Evolutionary conservation across 2,329 filamentous ascomycete genomes (phyloP).

Genomic region (Fonsecaea nubica): DNA sequence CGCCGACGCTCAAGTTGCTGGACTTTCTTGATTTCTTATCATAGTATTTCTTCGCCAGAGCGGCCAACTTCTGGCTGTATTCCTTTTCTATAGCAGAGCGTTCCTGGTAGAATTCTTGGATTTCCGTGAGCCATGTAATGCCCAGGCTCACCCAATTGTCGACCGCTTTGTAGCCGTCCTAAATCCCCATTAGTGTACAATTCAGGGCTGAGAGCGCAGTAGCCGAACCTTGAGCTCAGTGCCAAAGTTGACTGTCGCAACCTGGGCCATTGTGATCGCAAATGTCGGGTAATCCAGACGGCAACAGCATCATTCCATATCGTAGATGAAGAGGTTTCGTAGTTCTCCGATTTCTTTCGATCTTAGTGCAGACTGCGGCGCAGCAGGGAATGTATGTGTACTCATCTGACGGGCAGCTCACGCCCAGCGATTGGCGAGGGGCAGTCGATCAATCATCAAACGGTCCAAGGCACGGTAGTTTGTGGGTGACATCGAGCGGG

Average conservation of each 20-base stretch:
- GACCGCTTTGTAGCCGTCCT: conserved; percentile 97
- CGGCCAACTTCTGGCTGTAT: conserved; percentile 85
- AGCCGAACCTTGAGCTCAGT: conserved; percentile 83
- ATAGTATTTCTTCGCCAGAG: conserved; percentile 92
- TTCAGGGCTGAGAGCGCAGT: conserved; percentile 34
- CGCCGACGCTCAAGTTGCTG: conserved; percentile 86
- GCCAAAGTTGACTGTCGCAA: conserved; percentile 66
- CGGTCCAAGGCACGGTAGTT: conserved; percentile 6
- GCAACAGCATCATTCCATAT: conserved; percentile 28
- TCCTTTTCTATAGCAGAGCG: conserved; percentile 94
- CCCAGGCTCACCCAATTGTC: conserved; percentile 87
- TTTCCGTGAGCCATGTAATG: conserved; percentile 93
- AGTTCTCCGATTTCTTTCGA: conserved; percentile 21
- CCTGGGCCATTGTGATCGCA: conserved; percentile 38
- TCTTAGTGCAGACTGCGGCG: conserved; percentile 22
- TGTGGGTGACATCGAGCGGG: conserved; percentile 6
- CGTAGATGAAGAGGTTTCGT: not conserved
- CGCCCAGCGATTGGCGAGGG: conserved; percentile 22
- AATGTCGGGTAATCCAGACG: conserved; percentile 6
- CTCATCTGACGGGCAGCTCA: conserved; percentile 12
- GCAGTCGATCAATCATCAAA: conserved; percentile 12
- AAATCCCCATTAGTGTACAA: conserved; percentile 35
- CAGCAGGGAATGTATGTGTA: not conserved
- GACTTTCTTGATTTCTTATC: conserved; percentile 95
- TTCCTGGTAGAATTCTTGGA: conserved; percentile 97